These are phyloP conservation scores for Grammothele lineata DNA, from an alignment of 768 basidiomycete genomes.

Conservation along the genomic window DNA sequence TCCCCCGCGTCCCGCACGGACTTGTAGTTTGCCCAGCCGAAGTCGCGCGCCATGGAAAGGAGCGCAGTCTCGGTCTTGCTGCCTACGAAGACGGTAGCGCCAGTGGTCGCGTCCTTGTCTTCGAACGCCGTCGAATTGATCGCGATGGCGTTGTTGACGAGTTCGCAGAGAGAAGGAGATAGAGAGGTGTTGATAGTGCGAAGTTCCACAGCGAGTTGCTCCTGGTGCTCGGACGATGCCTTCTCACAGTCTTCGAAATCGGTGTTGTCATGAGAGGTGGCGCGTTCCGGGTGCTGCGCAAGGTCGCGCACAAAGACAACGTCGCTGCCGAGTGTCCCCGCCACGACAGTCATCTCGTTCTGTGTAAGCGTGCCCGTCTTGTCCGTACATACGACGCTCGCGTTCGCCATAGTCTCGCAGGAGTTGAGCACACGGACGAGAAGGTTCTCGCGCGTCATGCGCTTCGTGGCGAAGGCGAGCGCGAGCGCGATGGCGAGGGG, in stretches of 20 bases:
- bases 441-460: constrained; percentile 93
- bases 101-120: constrained; percentile 60
- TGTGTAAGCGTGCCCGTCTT: constrained; percentile 96
- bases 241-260: constrained; percentile 21
- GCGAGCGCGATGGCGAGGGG: constrained; percentile 96
- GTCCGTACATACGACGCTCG: constrained; percentile 92
- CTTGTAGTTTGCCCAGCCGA: constrained; percentile 71
- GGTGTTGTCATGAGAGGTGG: constrained; percentile 61
- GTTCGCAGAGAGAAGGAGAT: constrained; percentile 49
- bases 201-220: neutral
- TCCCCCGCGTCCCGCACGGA: constrained; percentile 53
- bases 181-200: constrained; percentile 53
- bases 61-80: constrained; percentile 96
- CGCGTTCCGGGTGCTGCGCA: constrained; percentile 61
- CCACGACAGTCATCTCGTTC: constrained; percentile 94
- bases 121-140: constrained; percentile 96
- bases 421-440: constrained; percentile 94
- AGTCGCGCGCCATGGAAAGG: constrained; percentile 79
- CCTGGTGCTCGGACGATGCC: too few relatives aligned
- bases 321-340: constrained; percentile 89
- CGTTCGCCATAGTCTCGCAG: constrained; percentile 98
- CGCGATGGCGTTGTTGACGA: constrained; percentile 84
- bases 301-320: constrained; percentile 87
- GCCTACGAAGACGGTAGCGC: constrained; percentile 67
- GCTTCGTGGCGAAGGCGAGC: constrained; percentile 93